Evolutionary conservation across 306 rosid species (phyloP).

Genomic region (Cicer chorassanicum): DNA sequence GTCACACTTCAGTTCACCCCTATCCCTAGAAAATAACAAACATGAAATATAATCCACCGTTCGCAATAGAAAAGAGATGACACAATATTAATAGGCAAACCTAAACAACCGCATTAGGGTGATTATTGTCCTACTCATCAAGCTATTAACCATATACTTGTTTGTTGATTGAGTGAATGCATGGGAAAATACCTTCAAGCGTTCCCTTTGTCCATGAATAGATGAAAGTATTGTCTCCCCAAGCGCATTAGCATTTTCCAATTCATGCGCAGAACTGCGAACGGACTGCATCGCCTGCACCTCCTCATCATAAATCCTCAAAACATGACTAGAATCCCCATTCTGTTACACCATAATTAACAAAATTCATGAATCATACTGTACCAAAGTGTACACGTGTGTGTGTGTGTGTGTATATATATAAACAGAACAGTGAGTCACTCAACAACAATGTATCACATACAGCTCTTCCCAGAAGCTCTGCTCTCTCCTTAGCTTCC

Average conservation of each 20-base stretch:
- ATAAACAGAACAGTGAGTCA: not conserved
- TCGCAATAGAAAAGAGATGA: not conserved
- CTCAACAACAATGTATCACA: slow-evolving; percentile 37
- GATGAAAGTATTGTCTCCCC: slow-evolving; percentile 83
- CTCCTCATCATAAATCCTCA: slow-evolving; percentile 81
- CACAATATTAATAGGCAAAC: not conserved
- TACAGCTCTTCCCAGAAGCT: slow-evolving; percentile 82
- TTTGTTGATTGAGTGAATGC: slow-evolving; percentile 6
- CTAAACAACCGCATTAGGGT: slow-evolving; percentile 6
- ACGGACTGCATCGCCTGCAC: slow-evolving; percentile 77
- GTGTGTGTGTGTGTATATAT: not conserved
- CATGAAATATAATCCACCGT: not conserved
- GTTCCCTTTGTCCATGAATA: slow-evolving; percentile 85
- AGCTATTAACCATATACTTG: slow-evolving; percentile 5
- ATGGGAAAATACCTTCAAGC: slow-evolving; percentile 70
- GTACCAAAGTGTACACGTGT: slow-evolving; percentile 21
- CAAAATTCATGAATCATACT: not conserved
- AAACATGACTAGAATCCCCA: slow-evolving; percentile 79
- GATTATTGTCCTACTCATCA: slow-evolving; percentile 3
- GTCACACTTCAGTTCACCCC: not conserved
- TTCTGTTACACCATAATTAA: slow-evolving; percentile 49
- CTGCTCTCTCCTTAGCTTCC: slow-evolving; percentile 81
- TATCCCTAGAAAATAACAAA: not conserved
- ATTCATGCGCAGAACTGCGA: slow-evolving; percentile 66
- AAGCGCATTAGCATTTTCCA: slow-evolving; percentile 74